Percentiles rank a stretch among this genome's conserved stretches.
Evolutionary conservation across 2,329 filamentous ascomycete genomes (phyloP).

Genomic region (Fusarium liriodendri): DNA sequence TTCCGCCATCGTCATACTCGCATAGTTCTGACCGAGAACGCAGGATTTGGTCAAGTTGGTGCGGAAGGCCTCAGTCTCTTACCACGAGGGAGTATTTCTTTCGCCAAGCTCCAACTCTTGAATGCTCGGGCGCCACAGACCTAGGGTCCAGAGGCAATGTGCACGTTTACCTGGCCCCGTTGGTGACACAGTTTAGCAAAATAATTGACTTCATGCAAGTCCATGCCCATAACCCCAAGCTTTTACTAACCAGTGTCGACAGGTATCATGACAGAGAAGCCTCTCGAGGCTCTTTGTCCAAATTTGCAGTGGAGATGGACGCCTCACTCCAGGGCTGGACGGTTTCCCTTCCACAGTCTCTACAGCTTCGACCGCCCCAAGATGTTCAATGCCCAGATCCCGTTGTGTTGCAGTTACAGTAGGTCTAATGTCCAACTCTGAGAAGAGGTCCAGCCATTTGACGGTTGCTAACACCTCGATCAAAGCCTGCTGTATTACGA

Average conservation of each 20-base stretch:
- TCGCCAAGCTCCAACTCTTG: background rate
- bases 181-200: background rate
- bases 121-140: background rate
- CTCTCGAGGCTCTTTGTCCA: background rate
- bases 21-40: background rate
- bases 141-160: no score
- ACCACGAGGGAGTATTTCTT: background rate
- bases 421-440: background rate
- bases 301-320: background rate
- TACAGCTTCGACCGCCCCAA: background rate
- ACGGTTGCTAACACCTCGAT: background rate
- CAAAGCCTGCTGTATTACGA: background rate
- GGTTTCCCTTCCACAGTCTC: background rate
- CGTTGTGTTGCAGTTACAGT: background rate
- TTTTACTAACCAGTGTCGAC: background rate
- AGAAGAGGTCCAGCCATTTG: background rate
- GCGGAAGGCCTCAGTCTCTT: background rate
- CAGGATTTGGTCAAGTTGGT: background rate
- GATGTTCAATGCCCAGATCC: background rate
- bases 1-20: background rate
- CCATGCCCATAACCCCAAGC: background rate
- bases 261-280: background rate
- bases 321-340: background rate
- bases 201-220: background rate
- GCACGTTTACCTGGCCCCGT: background rate